These are phyloP conservation scores for Malus hybrid DNA, from an alignment of 331 rosid genomes.

Conservation along the genomic window DNA sequence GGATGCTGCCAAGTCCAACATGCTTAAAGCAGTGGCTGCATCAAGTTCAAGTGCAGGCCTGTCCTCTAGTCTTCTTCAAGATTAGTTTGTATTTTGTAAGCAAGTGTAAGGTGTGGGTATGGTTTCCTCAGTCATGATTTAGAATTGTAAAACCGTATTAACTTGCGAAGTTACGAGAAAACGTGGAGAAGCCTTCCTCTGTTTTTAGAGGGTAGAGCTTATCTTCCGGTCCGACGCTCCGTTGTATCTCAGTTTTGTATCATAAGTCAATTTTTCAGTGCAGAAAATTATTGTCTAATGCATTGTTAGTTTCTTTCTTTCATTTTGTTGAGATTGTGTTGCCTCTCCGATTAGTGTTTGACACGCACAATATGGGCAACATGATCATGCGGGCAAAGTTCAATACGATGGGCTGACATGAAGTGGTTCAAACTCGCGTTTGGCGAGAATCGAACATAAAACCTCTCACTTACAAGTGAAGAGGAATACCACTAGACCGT, in stretches of 20 bases:
- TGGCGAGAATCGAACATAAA: rapidly evolving
- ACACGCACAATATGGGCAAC: not conserved
- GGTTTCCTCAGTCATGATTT: not conserved
- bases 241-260: not conserved
- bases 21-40: slow-evolving; percentile 52
- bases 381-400: not conserved
- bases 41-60: slow-evolving; percentile 20
- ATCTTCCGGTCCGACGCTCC: not conserved
- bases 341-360: not conserved
- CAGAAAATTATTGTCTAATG: not conserved
- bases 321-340: not conserved
- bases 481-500: too few relatives aligned
- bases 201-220: not conserved
- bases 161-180: not conserved
- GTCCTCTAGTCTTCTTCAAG: not conserved
- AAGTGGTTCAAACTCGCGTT: too few relatives aligned
- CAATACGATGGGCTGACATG: too few relatives aligned
- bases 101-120: not conserved
- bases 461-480: too few relatives aligned
- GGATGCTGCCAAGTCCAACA: slow-evolving; percentile 86
- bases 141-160: not conserved
- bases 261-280: not conserved
- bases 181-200: not conserved
- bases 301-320: not conserved
- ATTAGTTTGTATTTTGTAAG: not conserved